Base-by-base conservation (phyloP, 352 stramenopile species). In the Phytopythium delawarense region DNA sequence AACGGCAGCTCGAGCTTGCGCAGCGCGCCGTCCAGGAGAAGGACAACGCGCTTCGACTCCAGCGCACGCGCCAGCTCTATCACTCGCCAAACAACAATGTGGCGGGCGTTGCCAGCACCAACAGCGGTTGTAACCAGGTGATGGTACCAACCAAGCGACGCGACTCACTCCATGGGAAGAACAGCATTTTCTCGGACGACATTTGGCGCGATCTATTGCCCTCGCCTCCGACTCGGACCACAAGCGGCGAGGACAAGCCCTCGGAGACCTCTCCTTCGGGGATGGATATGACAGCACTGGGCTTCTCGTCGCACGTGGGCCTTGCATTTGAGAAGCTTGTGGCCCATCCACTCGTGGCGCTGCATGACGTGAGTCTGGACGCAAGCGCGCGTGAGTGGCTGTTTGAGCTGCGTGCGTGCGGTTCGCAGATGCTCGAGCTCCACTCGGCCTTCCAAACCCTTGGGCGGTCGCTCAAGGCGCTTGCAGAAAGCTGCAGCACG, bases 361-460 rank as follows among this genome's bases (percentile, higher is more conserved):
- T 85, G 30, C 74, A 87, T 35, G 74, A 87, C 56, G 65, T 74
- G 37, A 75, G 72, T 25, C 44, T 89, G 42, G 78, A 88, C 57
- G 58, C 60, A 7, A 87, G 71, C 45, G 88, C 81, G 12, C 74
- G 72, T 25, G 79, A 81, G n/a, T 91, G 81, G 81, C 64, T 91
- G 8, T 66, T 64, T 21, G 81, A 89, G 53, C 64, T 91, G n/a
- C 75, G 75, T 1, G 42, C 59, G 0, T 88, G 79, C 25, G 84
- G 78, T 5, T 66, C 59, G 4, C 79, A 91, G 44, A 72, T 92
- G 65, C 59, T 88, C 0, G 64, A 74, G 28, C 54, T 92, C 5
- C 84, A 91, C 35, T 63, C 72, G n/a, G 69, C 72, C 0, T 88
- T 92, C 58, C 81, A 90, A 49, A 66, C 71, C 4, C 78, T 92